Percentiles rank a stretch among this genome's conserved stretches.
phyloP scores from a whole-genome alignment of 1,139 yeast genomes.

The Suhomyces bolitotheri region DNA sequence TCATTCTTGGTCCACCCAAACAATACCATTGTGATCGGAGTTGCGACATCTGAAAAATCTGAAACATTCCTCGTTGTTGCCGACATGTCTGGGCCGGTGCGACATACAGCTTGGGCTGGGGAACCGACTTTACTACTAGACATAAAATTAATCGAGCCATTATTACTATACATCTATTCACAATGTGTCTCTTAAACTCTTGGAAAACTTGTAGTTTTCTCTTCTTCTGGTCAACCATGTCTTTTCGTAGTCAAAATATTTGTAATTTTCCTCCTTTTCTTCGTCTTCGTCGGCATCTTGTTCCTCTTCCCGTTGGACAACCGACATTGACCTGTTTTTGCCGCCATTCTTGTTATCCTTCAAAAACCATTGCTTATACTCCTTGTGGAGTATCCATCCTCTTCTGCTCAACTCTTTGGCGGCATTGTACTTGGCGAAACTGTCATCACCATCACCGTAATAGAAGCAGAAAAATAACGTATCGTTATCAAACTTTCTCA shows the following conservation, averaged over 20 bases:
- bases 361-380: constrained; percentile 78
- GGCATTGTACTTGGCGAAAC: constrained; percentile 65
- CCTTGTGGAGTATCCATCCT: constrained; percentile 85
- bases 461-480: constrained; percentile 92
- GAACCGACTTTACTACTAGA: too few relatives aligned
- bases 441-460: constrained; percentile 53
- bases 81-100: too few relatives aligned
- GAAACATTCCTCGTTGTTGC: background rate
- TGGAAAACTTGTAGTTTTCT: constrained; percentile 54
- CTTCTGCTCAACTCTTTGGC: constrained; percentile 79
- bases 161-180: constrained; percentile 1
- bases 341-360: constrained; percentile 47
- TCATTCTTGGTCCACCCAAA: background rate
- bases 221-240: constrained; percentile 86
- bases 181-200: constrained; percentile 25
- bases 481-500: constrained; percentile 78
- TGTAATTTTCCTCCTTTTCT: constrained; percentile 63
- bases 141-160: too few relatives aligned
- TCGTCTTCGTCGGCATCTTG: constrained; percentile 17
- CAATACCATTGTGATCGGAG: background rate
- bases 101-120: too few relatives aligned
- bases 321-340: constrained; percentile 46
- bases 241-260: constrained; percentile 87
- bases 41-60: background rate
- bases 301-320: constrained; percentile 35